Base-by-base conservation (phyloP, 164 flowering plant genomes). In the Sedum album region DNA sequence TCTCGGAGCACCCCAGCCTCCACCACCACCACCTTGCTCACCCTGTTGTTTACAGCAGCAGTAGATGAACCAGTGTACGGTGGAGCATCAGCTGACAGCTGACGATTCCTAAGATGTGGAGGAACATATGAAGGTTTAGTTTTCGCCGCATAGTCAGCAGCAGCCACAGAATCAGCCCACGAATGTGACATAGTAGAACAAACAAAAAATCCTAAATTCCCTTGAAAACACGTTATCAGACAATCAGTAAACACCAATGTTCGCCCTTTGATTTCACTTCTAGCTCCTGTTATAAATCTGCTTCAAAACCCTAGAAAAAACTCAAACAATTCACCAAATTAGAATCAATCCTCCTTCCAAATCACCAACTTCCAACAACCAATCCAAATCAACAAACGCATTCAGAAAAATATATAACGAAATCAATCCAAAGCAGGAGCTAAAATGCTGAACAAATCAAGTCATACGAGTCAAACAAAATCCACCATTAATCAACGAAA, bases 31-130 rank as follows among this genome's bases (percentile, higher is more conserved):
- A 35, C 38, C 38, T 53, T 65, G 25, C 11, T 77, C 82, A 38
- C 21, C 21, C 57, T 51, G 41, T 0, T 72, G 73, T 73, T 73
- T 79, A 49, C 53, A 31, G 33, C 68, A 17, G 51, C 51, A 46
- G n/a, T 70, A 39, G 69, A 67, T 49, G 75, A 72, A 1, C 75
- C 75, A 49, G 68, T 73, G 18, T 65, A 23, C 25, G 72, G 73
- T 57, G 79, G 72, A 15, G 85, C 69, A 5, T 82, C 87, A 0
- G 86, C 61, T 1, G 84, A 55, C 4, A 80, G 69, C 20, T 82
- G 78, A 2, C 79, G 77, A 74, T 83, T 84, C 8, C 93, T 82
- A 2, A 85, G 90, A 70, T 89, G 97, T 0, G 94, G 97, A 10
- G 97, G 96, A 53, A 89, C 86, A 66, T 91, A 91, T 6, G 93